Conservation (phyloP, 2,329 filamentous ascomycete species). For the Dactylellina leptospora region DNA sequence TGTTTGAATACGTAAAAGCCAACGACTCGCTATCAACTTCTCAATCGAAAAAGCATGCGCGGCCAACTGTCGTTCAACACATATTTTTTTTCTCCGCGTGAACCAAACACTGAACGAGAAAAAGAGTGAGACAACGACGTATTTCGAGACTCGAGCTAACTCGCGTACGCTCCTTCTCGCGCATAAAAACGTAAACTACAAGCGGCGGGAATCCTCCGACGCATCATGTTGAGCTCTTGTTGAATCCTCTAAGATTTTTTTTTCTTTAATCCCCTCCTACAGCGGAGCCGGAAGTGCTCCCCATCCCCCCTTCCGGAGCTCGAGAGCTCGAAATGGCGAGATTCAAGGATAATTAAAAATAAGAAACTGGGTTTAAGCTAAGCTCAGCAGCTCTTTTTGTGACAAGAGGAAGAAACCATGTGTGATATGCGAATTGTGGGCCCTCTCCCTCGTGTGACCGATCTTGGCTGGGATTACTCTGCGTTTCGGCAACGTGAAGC, state of each 20-base stretch:
- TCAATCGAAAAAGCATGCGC: background rate
- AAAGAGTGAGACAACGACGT: constrained; percentile 1
- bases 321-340: background rate
- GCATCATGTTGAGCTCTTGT: background rate
- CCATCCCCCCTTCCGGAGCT: constrained; percentile 7
- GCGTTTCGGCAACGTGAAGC: background rate
- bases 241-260: background rate
- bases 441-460: constrained; percentile 6
- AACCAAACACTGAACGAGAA: constrained; percentile 1
- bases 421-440: constrained; percentile 1
- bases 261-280: background rate
- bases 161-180: too few species aligned
- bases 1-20: too few species aligned
- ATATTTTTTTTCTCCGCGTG: background rate
- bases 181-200: constrained; percentile 12
- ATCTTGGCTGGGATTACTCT: constrained; percentile 17
- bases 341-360: background rate
- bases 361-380: too few species aligned
- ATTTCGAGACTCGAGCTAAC: background rate
- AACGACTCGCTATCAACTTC: too few species aligned
- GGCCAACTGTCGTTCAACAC: constrained; percentile 5
- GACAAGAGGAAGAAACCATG: background rate
- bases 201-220: constrained; percentile 2
- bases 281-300: background rate
- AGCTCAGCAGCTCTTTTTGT: too few species aligned